These are phyloP conservation scores for Pseudocercospora eumusae DNA, from an alignment of 2,329 filamentous ascomycete genomes.

Conservation along the genomic window DNA sequence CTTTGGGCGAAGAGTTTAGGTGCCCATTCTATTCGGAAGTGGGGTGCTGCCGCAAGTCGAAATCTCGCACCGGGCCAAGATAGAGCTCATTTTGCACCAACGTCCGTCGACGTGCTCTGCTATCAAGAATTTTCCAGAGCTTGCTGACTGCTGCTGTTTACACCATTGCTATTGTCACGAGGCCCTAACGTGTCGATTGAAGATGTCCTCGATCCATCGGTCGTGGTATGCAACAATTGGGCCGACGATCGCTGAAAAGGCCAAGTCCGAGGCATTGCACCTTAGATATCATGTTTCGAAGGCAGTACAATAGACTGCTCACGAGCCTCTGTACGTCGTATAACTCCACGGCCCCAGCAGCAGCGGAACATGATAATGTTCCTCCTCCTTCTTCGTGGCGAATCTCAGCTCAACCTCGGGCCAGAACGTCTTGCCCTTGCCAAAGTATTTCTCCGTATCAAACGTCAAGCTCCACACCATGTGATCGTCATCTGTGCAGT, in stretches of 20 bases:
- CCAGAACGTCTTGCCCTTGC: constrained; percentile 59
- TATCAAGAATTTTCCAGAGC: too few species aligned
- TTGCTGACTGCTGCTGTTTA: too few species aligned
- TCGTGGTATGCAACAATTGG: too few species aligned
- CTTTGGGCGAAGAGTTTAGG: constrained; percentile 24
- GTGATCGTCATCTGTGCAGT: constrained; percentile 41
- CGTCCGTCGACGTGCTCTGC: too few species aligned
- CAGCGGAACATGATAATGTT: constrained; percentile 79
- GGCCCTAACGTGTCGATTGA: too few species aligned
- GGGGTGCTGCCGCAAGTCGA: constrained; percentile 6
- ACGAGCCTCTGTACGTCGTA: constrained; percentile 78
- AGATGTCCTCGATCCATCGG: too few species aligned
- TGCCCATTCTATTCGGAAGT: constrained; percentile 26
- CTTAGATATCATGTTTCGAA: background rate
- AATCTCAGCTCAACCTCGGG: constrained; percentile 60
- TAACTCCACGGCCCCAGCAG: constrained; percentile 77
- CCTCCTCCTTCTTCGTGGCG: constrained; percentile 47
- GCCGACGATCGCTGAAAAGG: too few species aligned
- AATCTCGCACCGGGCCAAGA: too few species aligned
- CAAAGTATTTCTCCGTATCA: constrained; percentile 72
- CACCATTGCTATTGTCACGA: too few species aligned
- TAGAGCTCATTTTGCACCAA: too few species aligned
- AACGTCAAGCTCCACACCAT: constrained; percentile 71
- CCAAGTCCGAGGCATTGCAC: too few species aligned
- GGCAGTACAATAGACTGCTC: constrained; percentile 33